Percentiles rank a stretch among this genome's conserved stretches.
phyloP scores from a whole-genome alignment of 108 stramenopile genomes.

The Nitzschia sp. region DNA sequence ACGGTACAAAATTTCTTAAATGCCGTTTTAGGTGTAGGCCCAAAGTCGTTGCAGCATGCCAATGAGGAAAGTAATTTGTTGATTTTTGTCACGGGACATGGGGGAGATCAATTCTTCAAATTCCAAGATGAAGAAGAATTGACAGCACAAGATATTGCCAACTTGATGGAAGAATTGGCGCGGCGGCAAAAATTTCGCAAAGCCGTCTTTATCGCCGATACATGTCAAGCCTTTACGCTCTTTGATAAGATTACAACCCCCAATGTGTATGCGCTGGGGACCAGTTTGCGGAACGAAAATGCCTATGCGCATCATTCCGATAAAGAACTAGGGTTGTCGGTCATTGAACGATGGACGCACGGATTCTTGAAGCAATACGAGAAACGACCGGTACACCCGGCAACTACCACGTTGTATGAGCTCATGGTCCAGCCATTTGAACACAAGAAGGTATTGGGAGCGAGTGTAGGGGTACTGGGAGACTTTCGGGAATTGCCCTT shows the following conservation, averaged over 20 bases:
- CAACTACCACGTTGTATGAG: constrained; percentile 26
- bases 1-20: constrained; percentile 90
- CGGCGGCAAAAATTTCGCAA: constrained; percentile 57
- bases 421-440: constrained; percentile 47
- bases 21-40: constrained; percentile 60
- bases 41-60: constrained; percentile 27
- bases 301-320: constrained; percentile 82
- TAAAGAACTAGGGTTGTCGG: constrained; percentile 52
- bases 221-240: constrained; percentile 93
- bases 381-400: constrained; percentile 1
- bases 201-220: constrained; percentile 88
- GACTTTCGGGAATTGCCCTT: constrained; percentile 39
- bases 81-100: constrained; percentile 94
- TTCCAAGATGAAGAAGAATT: constrained; percentile 97
- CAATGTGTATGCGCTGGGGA: constrained; percentile 80
- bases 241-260: constrained; percentile 59
- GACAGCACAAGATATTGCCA: constrained; percentile 74
- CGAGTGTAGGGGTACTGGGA: constrained; percentile 39
- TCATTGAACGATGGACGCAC: constrained; percentile 81
- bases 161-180: constrained; percentile 71
- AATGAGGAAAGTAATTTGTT: constrained; percentile 66
- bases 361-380: constrained; percentile 32
- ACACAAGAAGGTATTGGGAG: constrained; percentile 25
- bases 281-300: constrained; percentile 66
- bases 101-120: constrained; percentile 96